phyloP scores from a whole-genome alignment of 768 basidiomycete genomes.

The Lyophyllum semitale region DNA sequence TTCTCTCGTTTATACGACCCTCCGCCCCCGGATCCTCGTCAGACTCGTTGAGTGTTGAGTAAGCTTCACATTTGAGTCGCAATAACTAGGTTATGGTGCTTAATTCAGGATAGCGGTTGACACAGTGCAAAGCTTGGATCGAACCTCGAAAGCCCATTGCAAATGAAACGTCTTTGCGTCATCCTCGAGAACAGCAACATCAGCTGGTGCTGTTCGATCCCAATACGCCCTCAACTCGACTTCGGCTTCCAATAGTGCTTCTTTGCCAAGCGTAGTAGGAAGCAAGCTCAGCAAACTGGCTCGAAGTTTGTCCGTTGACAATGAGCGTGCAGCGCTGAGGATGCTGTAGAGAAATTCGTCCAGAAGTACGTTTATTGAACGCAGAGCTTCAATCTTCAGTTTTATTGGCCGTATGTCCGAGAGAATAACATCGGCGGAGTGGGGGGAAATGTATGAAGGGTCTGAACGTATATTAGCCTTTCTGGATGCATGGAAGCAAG shows the following conservation, averaged over 20 bases:
- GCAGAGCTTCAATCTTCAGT: slow-evolving; percentile 77
- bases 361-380: slow-evolving; percentile 75
- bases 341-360: slow-evolving; percentile 84
- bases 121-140: slow-evolving; percentile 20
- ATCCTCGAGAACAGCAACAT: slow-evolving; percentile 40
- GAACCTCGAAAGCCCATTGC: slow-evolving; percentile 77
- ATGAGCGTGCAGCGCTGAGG: slow-evolving; percentile 63
- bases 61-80: slow-evolving; percentile 85
- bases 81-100: slow-evolving; percentile 51
- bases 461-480: slow-evolving; percentile 32
- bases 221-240: slow-evolving; percentile 89
- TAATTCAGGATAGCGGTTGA: slow-evolving; percentile 2
- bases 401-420: slow-evolving; percentile 92
- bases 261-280: slow-evolving; percentile 84
- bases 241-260: slow-evolving; percentile 91
- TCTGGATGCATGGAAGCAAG: slow-evolving; percentile 1
- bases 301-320: slow-evolving; percentile 75
- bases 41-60: slow-evolving; percentile 80
- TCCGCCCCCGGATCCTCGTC: slow-evolving; percentile 76
- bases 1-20: slow-evolving; percentile 60
- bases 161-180: slow-evolving; percentile 64
- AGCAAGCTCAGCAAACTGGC: slow-evolving; percentile 70
- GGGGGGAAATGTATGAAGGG: slow-evolving; percentile 77
- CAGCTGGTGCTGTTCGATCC: slow-evolving; percentile 60
- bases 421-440: slow-evolving; percentile 88